These are phyloP conservation scores for Mucor mucedo DNA, from an alignment of 371 early-diverging fungal genomes.

Conservation along the genomic window DNA sequence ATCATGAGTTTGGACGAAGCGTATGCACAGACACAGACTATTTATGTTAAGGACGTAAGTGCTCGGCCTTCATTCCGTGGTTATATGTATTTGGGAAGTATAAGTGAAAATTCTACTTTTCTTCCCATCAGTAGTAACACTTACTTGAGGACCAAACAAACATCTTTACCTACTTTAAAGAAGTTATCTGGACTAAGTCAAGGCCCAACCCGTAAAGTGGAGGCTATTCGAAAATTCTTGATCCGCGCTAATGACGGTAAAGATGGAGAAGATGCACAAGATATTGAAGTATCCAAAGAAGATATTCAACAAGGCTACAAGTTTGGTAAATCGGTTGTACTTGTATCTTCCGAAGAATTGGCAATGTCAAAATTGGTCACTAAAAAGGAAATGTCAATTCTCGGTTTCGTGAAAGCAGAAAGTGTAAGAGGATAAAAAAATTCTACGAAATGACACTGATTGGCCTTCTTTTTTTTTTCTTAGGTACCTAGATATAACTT, in stretches of 20 bases:
- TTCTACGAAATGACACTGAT: background rate
- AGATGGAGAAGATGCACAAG: conserved; percentile 22
- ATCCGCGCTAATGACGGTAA: conserved; percentile 21
- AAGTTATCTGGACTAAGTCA: conserved; percentile 68
- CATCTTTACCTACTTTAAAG: conserved; percentile 55
- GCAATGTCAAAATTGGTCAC: conserved; percentile 61
- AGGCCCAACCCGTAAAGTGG: conserved; percentile 52
- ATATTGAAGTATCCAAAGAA: conserved; percentile 42
- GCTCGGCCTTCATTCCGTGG: conserved; percentile 66
- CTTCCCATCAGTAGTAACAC: conserved; percentile 57
- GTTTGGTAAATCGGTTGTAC: conserved; percentile 74
- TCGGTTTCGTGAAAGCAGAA: conserved; percentile 57
- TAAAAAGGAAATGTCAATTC: conserved; percentile 60
- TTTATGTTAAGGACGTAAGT: conserved; percentile 59
- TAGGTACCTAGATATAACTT: conserved; percentile 69
- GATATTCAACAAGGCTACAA: conserved; percentile 68
- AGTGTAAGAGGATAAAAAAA: background rate
- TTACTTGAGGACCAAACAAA: conserved; percentile 60
- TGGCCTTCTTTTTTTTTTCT: background rate
- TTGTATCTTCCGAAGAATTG: conserved; percentile 64
- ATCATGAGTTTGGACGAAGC: conserved; percentile 57
- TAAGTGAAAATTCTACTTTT: conserved; percentile 32
- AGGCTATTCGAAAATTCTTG: conserved; percentile 45
- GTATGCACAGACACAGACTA: conserved; percentile 43
- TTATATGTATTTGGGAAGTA: conserved; percentile 58